Evolutionary conservation across 495 filamentous ascomycete species (phyloP), one percentile per base, ranked within the genome.

Genomic region (Hypoxylon perforatum): DNA sequence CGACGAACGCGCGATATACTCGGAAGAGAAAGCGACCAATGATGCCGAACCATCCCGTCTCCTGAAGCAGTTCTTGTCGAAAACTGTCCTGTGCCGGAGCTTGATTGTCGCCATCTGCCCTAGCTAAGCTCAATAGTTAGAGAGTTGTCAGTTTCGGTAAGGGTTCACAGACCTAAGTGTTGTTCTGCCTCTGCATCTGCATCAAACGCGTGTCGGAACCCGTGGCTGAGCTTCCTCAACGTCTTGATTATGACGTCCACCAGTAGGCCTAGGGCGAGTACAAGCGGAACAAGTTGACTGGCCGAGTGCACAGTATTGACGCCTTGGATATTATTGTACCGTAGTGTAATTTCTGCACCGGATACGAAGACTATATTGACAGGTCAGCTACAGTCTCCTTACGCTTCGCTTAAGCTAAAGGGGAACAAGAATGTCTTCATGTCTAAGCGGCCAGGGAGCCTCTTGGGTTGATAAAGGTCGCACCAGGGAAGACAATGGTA

Each of bases 21-120:
- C 54, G 61, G 54, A 58, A 65, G 11, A 65, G 54, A 48, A 54
- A 46, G 15, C 53, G 61, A 12, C 48, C 54, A 59, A 59, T 59
- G 22, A 25, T n/a, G 21, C 61, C 61, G 2, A 52, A 19, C 54
- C 53, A 65, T 39, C 54, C 54, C 47, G 18, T 25, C 54, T 58
- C 54, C 22, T 58, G 47, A 4, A 6, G 25, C 1, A 65, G 30
- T 28, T 47, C 46, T n/a, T 38, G 36, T 33, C 61, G 23, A 18
- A 57, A 9, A 0, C 47, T 39, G 47, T 47, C 38, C 22, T 47
- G 53, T 35, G 14, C 41, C 15, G 30, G 39, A 25, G 3, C 28
- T 7, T 25, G 22, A 38, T 63, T 18, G 18, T 47, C 30, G 25
- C 46, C 11, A 39, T 23, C 15, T 5, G 18, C 7, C 12, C 17